Evolutionary conservation across 805 yeast species (phyloP).

Genomic region (Lipomyces yamadae): DNA sequence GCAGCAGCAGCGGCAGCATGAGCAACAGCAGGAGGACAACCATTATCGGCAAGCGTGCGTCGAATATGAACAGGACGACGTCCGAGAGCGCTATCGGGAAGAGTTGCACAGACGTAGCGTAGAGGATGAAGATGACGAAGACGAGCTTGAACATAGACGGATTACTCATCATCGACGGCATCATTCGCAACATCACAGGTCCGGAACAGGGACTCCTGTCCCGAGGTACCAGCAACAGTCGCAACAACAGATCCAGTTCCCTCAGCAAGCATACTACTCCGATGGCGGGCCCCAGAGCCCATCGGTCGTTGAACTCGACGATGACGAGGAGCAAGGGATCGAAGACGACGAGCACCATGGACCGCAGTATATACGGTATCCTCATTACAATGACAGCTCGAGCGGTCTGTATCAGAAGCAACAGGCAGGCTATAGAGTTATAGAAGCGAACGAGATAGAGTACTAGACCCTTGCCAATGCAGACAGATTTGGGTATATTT

Average conservation of each 20-base stretch:
- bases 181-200: not conserved
- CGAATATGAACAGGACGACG: not conserved
- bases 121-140: constrained; percentile 15
- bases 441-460: constrained; percentile 7
- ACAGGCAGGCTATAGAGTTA: not conserved
- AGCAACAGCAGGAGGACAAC: constrained; percentile 30
- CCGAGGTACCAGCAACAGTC: not conserved
- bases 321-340: constrained; percentile 11
- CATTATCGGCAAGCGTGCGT: constrained; percentile 11
- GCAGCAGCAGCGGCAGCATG: constrained; percentile 33
- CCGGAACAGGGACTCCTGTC: constrained; percentile 3
- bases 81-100: constrained; percentile 14
- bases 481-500: constrained; percentile 4
- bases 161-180: not conserved
- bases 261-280: constrained; percentile 7
- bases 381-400: not conserved
- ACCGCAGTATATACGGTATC: not conserved
- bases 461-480: not conserved
- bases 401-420: constrained; percentile 6
- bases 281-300: constrained; percentile 6
- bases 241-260: not conserved
- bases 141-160: constrained; percentile 4
- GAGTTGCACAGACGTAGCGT: not conserved
- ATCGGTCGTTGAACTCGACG: not conserved
- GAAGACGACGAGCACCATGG: not conserved